Base-by-base conservation (phyloP, 371 early-diverging fungal genomes). In the Apophysomyces variabilis region DNA sequence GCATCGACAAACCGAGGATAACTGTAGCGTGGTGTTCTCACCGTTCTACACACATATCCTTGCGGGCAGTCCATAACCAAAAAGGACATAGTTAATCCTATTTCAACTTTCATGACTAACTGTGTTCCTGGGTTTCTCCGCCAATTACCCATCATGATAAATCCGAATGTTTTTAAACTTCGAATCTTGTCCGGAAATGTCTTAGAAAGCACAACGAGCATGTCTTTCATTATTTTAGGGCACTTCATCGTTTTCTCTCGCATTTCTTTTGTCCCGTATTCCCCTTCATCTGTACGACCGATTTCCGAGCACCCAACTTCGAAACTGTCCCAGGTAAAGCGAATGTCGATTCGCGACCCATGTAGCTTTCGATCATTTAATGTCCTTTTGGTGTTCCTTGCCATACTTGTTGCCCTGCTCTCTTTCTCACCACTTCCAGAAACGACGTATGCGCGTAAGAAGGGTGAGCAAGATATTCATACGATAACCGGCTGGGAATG, bases 241-340 rank as follows among this genome's bases (percentile, higher is more conserved):
- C 38, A 37, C 38, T 54, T 54, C 35, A 62, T 21, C 1, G 5
- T 45, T 14, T 46, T 11, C 11, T 62, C 63, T 18, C n/a, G 1
- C 54, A 62, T 37, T 7, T 62, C 63, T 21, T 62, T 62, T 26
- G 63, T 38, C 21, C 56, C 63, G n/a, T 62, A 50, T 11, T 43
- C 13, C n/a, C 56, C 12, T 5, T 46, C 38, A 39, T 62, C 38
- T 5, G n/a, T 13, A 8, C 38, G 12, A 9, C 54, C 63, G 4
- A 62, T 37, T 36, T 62, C 41, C 3, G 54, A 45, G 54, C 63
- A 62, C 7, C 63, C 63, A 35, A 62, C 12, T 38, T 62, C 63
- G n/a, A 50, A 50, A 13, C 11, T 21, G 9, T 50, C 54, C 54
- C 54, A 50, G 6, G 46, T 45, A 45, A 45, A 45, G 5, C 16